Percentiles rank a stretch among this genome's conserved stretches.
Conservation (phyloP, 306 rosid genomes). For the Malus sieversii region DNA sequence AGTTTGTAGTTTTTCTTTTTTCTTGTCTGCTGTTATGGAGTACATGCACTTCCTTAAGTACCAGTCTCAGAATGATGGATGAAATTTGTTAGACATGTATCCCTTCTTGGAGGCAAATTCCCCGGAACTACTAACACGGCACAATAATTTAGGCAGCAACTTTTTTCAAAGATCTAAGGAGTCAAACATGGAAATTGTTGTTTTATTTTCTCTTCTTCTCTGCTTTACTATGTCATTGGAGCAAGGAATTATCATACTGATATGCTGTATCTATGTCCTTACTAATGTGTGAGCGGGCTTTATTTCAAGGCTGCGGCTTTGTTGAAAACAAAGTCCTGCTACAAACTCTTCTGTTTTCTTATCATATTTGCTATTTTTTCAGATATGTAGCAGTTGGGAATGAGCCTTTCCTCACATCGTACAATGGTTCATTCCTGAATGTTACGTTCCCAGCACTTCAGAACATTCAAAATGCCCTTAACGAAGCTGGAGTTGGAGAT, state of each 20-base stretch:
- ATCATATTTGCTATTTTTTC: slow-evolving; percentile 10
- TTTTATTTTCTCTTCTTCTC: background rate
- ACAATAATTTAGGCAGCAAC: background rate
- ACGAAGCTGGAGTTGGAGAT: slow-evolving; percentile 74
- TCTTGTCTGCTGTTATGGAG: background rate
- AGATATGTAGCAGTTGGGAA: slow-evolving; percentile 98
- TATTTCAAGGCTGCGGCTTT: background rate
- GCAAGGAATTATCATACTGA: background rate
- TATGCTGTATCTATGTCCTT: background rate
- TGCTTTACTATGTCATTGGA: background rate
- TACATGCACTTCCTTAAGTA: background rate
- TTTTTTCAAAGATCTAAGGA: background rate
- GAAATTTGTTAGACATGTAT: background rate
- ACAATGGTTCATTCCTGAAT: slow-evolving; percentile 81
- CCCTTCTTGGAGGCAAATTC: background rate
- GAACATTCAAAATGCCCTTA: slow-evolving; percentile 91
- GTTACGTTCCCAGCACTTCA: slow-evolving; percentile 80
- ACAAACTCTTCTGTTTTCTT: background rate
- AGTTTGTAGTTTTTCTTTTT: background rate
- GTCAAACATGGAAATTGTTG: background rate
- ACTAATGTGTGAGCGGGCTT: background rate
- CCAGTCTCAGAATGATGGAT: background rate
- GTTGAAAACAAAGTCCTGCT: background rate
- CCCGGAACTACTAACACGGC: background rate
- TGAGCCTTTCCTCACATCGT: slow-evolving; percentile 86